These are phyloP conservation scores for Mrakia blollopis DNA, from an alignment of 768 basidiomycete genomes.

Conservation along the genomic window DNA sequence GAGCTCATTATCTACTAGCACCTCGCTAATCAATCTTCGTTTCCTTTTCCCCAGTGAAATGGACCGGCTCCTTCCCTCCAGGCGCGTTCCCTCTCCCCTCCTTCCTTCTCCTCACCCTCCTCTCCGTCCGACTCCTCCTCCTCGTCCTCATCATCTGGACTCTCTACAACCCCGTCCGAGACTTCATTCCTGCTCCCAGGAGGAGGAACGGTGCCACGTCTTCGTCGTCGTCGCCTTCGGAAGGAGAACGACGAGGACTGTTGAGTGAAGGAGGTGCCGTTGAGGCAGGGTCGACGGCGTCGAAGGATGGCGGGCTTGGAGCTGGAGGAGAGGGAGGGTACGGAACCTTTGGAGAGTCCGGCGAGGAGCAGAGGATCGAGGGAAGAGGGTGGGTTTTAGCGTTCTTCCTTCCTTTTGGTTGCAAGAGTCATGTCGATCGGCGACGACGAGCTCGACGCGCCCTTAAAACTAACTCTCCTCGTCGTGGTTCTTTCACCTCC, in stretches of 20 bases:
- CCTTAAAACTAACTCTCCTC: background rate
- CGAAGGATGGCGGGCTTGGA: background rate
- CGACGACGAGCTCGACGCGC: background rate
- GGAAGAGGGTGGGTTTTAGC: background rate
- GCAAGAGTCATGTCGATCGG: background rate
- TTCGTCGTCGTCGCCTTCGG: too few species aligned
- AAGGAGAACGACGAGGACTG: too few species aligned
- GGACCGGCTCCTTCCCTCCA: conserved; percentile 15
- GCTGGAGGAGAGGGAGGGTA: background rate
- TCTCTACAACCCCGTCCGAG: conserved; percentile 14
- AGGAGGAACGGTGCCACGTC: background rate
- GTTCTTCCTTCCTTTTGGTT: background rate
- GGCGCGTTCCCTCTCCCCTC: conserved; percentile 27
- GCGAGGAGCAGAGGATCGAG: background rate
- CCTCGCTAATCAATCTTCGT: background rate
- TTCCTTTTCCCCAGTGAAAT: background rate
- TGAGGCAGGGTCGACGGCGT: background rate
- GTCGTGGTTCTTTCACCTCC: background rate
- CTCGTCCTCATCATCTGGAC: conserved; percentile 26
- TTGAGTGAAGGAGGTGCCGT: background rate
- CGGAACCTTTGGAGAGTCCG: conserved; percentile 7
- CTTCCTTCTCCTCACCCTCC: conserved; percentile 21
- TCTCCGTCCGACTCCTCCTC: conserved; percentile 25
- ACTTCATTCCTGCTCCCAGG: conserved; percentile 19
- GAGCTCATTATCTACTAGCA: too few species aligned